Conservation (phyloP, 2,329 filamentous ascomycete species). For the Trichoderma harzianum region DNA sequence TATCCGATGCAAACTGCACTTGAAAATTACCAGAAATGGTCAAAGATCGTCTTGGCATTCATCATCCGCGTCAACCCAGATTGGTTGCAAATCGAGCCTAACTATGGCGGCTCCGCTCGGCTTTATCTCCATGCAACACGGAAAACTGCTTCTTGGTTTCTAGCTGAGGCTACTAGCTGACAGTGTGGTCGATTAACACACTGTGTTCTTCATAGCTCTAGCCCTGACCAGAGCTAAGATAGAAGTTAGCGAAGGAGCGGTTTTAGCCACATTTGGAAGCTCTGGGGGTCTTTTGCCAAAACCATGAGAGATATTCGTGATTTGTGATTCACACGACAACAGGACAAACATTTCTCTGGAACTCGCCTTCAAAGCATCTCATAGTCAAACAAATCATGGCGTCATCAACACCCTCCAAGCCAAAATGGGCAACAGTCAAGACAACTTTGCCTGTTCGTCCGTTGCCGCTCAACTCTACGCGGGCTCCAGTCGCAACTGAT, state of each 20-base stretch:
- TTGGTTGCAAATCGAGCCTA: not conserved
- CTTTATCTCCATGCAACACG: no score
- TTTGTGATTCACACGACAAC: not conserved
- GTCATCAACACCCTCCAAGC: not conserved
- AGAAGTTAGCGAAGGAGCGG: not conserved
- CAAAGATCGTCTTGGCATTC: not conserved
- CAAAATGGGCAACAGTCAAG: not conserved
- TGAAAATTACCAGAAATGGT: not conserved
- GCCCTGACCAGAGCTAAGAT: not conserved
- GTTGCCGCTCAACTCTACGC: not conserved
- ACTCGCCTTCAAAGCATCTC: not conserved
- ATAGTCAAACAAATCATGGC: not conserved
- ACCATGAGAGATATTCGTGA: slow-evolving; percentile 4
- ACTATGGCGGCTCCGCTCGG: not conserved
- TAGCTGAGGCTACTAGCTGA: not conserved
- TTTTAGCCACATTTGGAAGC: not conserved
- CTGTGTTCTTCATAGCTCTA: not conserved
- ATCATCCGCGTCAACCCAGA: not conserved
- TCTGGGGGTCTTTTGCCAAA: not conserved
- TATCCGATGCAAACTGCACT: fast-evolving
- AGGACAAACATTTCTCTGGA: not conserved
- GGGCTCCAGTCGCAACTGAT: not conserved
- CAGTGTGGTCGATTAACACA: not conserved
- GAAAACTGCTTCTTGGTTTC: not conserved
- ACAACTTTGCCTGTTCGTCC: not conserved